phyloP scores from a whole-genome alignment of 2,329 filamentous ascomycete species.

The Cladosporium sp. region DNA sequence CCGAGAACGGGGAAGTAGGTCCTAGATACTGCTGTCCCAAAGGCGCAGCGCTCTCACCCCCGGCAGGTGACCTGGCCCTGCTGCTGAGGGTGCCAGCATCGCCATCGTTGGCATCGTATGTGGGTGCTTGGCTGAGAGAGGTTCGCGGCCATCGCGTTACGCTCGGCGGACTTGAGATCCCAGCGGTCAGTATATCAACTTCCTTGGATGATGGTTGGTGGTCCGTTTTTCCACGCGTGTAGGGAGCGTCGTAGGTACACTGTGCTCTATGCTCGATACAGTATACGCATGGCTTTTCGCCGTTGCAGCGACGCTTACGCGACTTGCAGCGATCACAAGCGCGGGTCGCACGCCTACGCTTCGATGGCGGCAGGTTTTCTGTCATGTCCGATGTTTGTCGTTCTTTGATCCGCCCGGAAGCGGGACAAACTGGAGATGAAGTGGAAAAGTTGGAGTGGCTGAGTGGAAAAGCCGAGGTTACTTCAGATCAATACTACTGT shows the following conservation, averaged over 20 bases:
- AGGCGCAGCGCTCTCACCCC: constrained; percentile 17
- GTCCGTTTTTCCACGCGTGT: constrained; percentile 37
- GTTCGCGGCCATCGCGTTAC: constrained; percentile 4
- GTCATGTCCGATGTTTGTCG: no score
- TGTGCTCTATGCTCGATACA: constrained; percentile 29
- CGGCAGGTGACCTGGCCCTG: constrained; percentile 17
- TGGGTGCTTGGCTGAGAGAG: neutral
- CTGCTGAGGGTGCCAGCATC: constrained; percentile 17
- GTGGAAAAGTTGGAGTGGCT: no score
- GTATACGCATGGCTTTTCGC: constrained; percentile 36
- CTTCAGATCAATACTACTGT: no score
- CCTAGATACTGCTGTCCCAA: constrained; percentile 20
- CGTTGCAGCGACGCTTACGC: constrained; percentile 39
- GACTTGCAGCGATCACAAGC: constrained; percentile 32
- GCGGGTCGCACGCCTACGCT: constrained; percentile 16
- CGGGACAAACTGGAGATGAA: no score
- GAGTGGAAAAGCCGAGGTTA: no score
- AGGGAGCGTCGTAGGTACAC: constrained; percentile 49
- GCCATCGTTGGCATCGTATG: constrained; percentile 8
- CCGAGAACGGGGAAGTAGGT: constrained; percentile 24
- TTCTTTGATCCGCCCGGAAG: no score
- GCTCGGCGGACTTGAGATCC: constrained; percentile 14
- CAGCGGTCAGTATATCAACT: neutral
- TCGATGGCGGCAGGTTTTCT: constrained; percentile 6
- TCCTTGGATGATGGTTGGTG: constrained; percentile 32